These are phyloP conservation scores for Calonectria crousiana DNA, from an alignment of 2,329 filamentous ascomycete species.

Conservation along the genomic window DNA sequence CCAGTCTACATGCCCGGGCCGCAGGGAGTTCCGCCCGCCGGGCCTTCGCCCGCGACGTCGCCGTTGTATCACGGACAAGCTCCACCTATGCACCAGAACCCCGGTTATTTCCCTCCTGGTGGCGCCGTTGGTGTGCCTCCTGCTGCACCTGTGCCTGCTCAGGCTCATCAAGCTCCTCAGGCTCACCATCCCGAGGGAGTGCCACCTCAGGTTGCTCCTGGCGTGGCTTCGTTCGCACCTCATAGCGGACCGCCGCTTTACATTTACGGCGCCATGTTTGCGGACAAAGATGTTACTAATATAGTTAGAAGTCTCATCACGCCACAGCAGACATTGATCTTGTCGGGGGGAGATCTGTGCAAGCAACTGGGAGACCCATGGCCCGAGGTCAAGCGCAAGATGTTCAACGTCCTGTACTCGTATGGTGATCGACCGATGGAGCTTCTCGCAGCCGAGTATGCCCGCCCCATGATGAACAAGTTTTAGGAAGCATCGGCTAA, in stretches of 20 bases:
- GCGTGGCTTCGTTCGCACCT: neutral
- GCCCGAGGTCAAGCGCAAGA: conserved; percentile 24
- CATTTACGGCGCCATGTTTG: conserved; percentile 26
- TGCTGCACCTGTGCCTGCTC: neutral
- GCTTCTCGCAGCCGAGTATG: conserved; percentile 22
- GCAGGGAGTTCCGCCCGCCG: conserved; percentile 7
- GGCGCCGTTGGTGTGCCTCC: neutral
- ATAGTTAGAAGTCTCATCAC: conserved; percentile 12
- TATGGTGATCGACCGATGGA: conserved; percentile 28
- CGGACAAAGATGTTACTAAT: conserved; percentile 24
- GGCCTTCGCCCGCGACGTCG: neutral
- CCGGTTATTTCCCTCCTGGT: neutral
- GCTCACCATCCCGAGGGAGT: neutral
- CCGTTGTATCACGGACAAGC: conserved; percentile 22
- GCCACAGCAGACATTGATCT: conserved; percentile 5
- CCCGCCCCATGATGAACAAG: neutral
- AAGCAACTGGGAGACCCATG: conserved; percentile 24
- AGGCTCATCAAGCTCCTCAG: neutral
- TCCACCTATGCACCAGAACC: neutral
- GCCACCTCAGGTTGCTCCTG: neutral
- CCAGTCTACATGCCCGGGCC: conserved; percentile 25
- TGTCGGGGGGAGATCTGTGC: conserved; percentile 11
- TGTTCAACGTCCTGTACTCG: conserved; percentile 27
- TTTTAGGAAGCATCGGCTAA: neutral
- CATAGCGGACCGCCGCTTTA: conserved; percentile 14